phyloP scores from a whole-genome alignment of 106 monocot species.

The Dendrobium nobile region DNA sequence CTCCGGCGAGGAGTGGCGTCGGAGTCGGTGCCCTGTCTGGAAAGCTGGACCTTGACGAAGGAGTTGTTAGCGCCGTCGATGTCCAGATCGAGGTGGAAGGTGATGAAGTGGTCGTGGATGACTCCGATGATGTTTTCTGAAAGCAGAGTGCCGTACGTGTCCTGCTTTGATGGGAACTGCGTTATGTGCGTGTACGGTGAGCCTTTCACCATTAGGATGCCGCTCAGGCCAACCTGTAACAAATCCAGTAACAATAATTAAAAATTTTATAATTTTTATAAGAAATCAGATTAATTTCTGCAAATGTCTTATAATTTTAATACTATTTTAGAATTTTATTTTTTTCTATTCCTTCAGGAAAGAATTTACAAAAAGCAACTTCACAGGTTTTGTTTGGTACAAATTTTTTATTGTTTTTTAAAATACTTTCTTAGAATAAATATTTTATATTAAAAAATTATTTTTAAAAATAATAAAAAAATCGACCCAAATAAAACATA shows the following conservation, averaged over 20 bases:
- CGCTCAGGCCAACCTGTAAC: constrained; percentile 74
- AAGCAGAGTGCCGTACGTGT: constrained; percentile 61
- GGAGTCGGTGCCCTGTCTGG: constrained; percentile 32
- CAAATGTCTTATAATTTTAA: no score
- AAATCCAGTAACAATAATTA: not conserved
- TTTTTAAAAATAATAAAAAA: no score
- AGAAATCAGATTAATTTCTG: no score
- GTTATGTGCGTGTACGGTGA: constrained; percentile 49
- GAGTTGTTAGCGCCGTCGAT: constrained; percentile 87
- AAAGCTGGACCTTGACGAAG: constrained; percentile 60
- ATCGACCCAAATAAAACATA: no score
- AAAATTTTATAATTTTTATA: no score
- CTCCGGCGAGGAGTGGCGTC: constrained; percentile 60
- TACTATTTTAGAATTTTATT: no score
- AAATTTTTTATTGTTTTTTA: no score
- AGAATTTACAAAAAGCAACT: no score
- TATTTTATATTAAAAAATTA: no score
- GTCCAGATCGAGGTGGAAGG: constrained; percentile 89
- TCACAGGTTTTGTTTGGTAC: no score
- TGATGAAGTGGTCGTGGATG: constrained; percentile 91
- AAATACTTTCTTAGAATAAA: no score
- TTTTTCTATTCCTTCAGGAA: no score
- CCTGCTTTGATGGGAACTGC: constrained; percentile 34
- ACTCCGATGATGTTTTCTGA: constrained; percentile 83
- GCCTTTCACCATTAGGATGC: constrained; percentile 85